Conservation (phyloP, 2,329 filamentous ascomycete species). For the Alternaria sp. region DNA sequence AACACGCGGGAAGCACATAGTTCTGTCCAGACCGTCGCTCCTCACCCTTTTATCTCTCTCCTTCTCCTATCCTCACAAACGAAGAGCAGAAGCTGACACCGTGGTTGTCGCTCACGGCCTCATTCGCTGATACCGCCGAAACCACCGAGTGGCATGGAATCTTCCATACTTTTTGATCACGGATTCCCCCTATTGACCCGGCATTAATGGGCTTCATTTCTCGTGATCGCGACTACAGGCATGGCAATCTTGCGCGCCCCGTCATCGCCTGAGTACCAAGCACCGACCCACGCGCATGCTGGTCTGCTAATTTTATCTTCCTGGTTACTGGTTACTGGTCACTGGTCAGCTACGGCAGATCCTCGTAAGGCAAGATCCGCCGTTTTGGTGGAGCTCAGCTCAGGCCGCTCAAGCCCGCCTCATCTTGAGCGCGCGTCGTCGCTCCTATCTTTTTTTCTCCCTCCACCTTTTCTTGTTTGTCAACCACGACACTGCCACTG, state of each 20-base stretch:
- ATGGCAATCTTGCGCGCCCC: conserved; percentile 1
- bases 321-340: background rate
- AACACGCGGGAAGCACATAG: background rate
- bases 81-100: background rate
- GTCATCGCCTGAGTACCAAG: background rate
- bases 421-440: background rate
- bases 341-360: conserved; percentile 8
- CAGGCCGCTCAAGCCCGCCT: conserved; percentile 9
- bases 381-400: conserved; percentile 11
- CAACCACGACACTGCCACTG: background rate
- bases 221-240: background rate
- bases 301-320: conserved; percentile 16
- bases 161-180: background rate
- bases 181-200: background rate
- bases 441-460: conserved; percentile 17
- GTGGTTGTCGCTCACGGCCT: background rate
- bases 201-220: background rate
- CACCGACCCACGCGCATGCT: conserved; percentile 2
- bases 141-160: background rate
- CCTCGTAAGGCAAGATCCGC: conserved; percentile 8
- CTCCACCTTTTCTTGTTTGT: background rate
- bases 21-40: background rate
- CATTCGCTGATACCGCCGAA: background rate
- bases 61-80: background rate
- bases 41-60: background rate